Percentiles rank a stretch among this genome's conserved stretches.
Evolutionary conservation across 1,139 yeast species (phyloP).

Genomic region (Kluyveromyces marxianus): DNA sequence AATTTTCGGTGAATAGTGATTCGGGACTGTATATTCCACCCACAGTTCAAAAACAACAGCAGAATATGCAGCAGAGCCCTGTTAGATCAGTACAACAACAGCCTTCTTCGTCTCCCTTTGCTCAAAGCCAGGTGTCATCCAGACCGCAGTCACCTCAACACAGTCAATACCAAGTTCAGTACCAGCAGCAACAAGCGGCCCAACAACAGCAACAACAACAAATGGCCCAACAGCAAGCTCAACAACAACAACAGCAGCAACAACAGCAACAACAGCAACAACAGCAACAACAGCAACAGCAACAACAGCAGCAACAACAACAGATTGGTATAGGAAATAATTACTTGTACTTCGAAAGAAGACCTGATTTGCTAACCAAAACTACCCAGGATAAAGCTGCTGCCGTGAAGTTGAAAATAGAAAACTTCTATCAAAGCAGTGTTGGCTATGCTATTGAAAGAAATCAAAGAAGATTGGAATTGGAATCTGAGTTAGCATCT

Average conservation of each 20-base stretch:
- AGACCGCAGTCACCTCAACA: constrained; percentile 15
- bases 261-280: constrained; percentile 16
- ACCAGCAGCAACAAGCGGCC: constrained; percentile 12
- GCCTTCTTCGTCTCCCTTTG: constrained; percentile 18
- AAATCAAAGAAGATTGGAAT: constrained; percentile 66
- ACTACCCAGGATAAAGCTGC: constrained; percentile 67
- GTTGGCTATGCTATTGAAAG: constrained; percentile 76
- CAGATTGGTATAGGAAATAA: constrained; percentile 17
- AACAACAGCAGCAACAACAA: constrained; percentile 16
- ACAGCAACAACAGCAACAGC: constrained; percentile 16
- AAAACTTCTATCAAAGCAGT: constrained; percentile 68
- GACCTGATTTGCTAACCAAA: constrained; percentile 68
- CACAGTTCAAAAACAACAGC: constrained; percentile 17
- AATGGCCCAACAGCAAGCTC: constrained; percentile 11
- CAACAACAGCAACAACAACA: constrained; percentile 9
- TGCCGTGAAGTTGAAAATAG: constrained; percentile 61
- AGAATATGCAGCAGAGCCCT: constrained; percentile 22
- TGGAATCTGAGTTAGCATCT: constrained; percentile 58
- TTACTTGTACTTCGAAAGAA: constrained; percentile 75
- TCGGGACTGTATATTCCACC: constrained; percentile 12
- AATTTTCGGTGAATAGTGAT: constrained; percentile 24
- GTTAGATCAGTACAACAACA: constrained; percentile 15
- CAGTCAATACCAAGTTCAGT: constrained; percentile 10
- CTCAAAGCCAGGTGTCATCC: neutral
- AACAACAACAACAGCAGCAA: constrained; percentile 18